A percentile compares a stretch with the other conserved stretches of the same genome.
These are phyloP conservation scores for Cudoniella acicularis DNA, from an alignment of 495 filamentous ascomycete species.

Conservation along the genomic window DNA sequence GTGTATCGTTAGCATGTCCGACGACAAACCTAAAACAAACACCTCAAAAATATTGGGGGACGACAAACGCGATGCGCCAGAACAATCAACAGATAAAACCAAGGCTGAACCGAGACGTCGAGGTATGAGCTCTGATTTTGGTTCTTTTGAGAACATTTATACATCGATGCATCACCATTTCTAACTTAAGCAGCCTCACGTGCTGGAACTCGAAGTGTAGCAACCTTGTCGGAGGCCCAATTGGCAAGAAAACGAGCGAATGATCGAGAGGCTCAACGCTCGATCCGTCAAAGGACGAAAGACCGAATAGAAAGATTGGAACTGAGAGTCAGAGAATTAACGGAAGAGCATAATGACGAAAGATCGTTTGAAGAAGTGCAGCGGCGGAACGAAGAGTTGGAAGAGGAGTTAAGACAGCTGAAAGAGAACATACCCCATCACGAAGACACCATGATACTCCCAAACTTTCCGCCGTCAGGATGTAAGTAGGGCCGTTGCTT, in stretches of 20 bases:
- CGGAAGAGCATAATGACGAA: constrained; percentile 9
- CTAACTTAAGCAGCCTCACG: constrained; percentile 15
- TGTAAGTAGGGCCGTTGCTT: not conserved
- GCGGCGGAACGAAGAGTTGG: constrained; percentile 17
- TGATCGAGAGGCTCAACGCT: constrained; percentile 83
- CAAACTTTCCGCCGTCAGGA: not conserved
- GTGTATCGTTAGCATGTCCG: not conserved
- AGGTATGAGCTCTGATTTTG: constrained; percentile 6
- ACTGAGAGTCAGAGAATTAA: constrained; percentile 64
- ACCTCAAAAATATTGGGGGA: constrained; percentile 9
- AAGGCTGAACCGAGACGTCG: constrained; percentile 9
- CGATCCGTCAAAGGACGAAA: constrained; percentile 79
- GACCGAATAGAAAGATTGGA: constrained; percentile 76
- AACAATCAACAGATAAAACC: not conserved
- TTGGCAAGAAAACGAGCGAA: constrained; percentile 80
- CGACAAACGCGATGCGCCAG: not conserved
- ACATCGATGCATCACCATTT: not conserved
- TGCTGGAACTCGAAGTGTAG: constrained; percentile 61
- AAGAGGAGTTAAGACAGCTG: constrained; percentile 13
- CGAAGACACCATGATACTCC: not conserved
- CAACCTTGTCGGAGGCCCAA: constrained; percentile 68
- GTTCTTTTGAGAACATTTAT: not conserved
- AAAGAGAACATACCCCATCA: not conserved
- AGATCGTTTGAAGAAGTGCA: constrained; percentile 9
- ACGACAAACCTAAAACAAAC: not conserved